Evolutionary conservation across 805 yeast genomes (phyloP), one percentile per base, ranked within the genome.

Genomic region (Pichia scutulata): DNA sequence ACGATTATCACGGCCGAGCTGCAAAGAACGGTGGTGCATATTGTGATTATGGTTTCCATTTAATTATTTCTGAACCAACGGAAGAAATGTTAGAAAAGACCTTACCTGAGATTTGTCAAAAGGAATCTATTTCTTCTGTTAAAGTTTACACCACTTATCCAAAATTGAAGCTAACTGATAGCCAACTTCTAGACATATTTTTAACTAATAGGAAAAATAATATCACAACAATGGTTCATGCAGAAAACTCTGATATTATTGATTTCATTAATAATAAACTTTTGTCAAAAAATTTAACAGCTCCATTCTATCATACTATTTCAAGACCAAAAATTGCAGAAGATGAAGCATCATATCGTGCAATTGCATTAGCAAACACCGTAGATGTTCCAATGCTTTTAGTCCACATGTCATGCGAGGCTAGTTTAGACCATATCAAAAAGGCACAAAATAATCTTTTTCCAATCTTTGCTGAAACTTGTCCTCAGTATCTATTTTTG

Each of bases 191-290:
- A 57, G 64, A 64, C 23, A 64, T 71, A 6, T 50, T 74, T 55
- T 52, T 66, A 19, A 67, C 65, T 24, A 69, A 72, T 5, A 66
- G 77, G 46, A 65, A 67, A 47, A 57, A 68, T 30, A 66, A 69
- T n/a, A 67, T 74, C 56, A 74, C 78, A 2, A 70, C 74, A 1
- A 71, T 74, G 75, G 69, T 74, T 30, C 78, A 74, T 52, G 77
- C 78, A 25, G 78, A 74, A 55, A 74, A 74, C 55, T 68, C 73
- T 46, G 78, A 74, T 53, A 66, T 74, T 44, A 73, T 74, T 47
- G 51, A 52, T 39, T 52, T 49, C 18, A 49, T 52, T 8, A 52
- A 44, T 22, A 69, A 70, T 28, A 68, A 69, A 46, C 57, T 73
- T 12, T 65, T 66, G 46, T 60, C 60, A 49, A 67, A 70, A 48